These are phyloP conservation scores for Stylonectria norvegica DNA, from an alignment of 2,329 filamentous ascomycete genomes.

Conservation along the genomic window DNA sequence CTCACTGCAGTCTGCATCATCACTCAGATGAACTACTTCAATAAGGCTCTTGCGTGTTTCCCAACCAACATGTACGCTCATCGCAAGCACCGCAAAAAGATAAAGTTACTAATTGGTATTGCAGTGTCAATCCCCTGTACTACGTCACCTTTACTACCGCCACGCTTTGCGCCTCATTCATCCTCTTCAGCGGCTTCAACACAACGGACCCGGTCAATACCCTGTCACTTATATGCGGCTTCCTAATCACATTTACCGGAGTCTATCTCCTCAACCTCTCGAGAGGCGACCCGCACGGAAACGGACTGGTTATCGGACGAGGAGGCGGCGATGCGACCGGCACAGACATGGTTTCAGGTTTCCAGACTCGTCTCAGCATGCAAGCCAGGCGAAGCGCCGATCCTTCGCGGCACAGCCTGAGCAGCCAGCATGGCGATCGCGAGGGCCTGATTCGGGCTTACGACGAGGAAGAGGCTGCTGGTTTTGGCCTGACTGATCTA, in stretches of 20 bases:
- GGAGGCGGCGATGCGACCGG: conserved; percentile 73
- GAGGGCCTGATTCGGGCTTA: conserved; percentile 85
- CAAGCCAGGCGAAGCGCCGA: conserved; percentile 75
- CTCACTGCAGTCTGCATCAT: conserved; percentile 90
- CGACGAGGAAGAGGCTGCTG: conserved; percentile 73
- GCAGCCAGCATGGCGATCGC: conserved; percentile 65
- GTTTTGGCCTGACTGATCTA: conserved; percentile 75
- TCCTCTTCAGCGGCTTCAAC: conserved; percentile 94
- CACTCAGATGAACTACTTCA: conserved; percentile 99
- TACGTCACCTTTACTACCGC: conserved; percentile 97
- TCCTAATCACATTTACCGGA: conserved; percentile 90
- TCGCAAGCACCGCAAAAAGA: no score
- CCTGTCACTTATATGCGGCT: conserved; percentile 86
- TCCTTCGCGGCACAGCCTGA: conserved; percentile 60
- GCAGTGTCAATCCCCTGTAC: conserved; percentile 89
- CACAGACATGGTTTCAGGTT: conserved; percentile 84
- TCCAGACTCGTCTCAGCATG: conserved; percentile 91
- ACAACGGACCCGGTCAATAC: conserved; percentile 89
- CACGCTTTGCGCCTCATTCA: conserved; percentile 90
- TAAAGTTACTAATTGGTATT: background rate
- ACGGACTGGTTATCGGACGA: conserved; percentile 58
- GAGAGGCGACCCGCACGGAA: conserved; percentile 81
- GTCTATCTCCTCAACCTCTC: conserved; percentile 97
- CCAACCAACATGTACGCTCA: conserved; percentile 86
- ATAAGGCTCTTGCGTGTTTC: conserved; percentile 96